Evolutionary conservation across 164 flowering plant species (phyloP).

Genomic region (Piper betle): DNA sequence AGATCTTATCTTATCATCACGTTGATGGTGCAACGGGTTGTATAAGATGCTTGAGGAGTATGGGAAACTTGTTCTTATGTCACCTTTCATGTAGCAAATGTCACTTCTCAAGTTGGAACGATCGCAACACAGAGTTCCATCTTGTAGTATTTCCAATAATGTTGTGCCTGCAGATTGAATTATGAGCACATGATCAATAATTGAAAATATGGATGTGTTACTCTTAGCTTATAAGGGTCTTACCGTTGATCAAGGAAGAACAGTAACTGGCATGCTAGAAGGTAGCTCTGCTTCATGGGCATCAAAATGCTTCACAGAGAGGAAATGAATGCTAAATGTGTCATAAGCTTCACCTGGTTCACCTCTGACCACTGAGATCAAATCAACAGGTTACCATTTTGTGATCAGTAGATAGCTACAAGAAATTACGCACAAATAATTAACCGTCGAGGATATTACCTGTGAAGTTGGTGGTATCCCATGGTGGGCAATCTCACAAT

Average conservation of each 20-base stretch:
- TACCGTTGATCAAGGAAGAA: conserved; percentile 5
- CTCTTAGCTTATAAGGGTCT: neutral
- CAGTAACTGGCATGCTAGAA: neutral
- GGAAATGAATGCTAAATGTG: neutral
- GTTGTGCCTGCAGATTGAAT: too few species aligned
- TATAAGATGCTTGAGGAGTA: conserved; percentile 6
- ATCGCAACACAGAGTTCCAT: conserved; percentile 8
- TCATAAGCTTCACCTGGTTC: neutral
- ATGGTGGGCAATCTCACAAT: neutral
- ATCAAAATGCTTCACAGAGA: neutral
- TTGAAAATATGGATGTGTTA: too few species aligned
- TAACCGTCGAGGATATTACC: neutral
- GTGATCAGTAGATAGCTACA: neutral
- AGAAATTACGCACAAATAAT: neutral
- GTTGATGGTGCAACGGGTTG: neutral
- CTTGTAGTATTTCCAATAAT: neutral
- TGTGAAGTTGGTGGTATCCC: neutral
- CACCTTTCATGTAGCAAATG: conserved; percentile 9
- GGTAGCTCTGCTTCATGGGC: neutral
- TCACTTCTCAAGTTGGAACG: conserved; percentile 5
- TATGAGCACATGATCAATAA: too few species aligned
- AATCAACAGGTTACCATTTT: neutral
- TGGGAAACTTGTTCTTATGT: conserved; percentile 3
- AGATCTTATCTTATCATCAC: conserved; percentile 4
- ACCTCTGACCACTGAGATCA: neutral